A percentile compares a stretch with the other conserved stretches of the same genome.
Conservation (phyloP, 495 filamentous ascomycete species). For the Penicillium atrosanguineum region DNA sequence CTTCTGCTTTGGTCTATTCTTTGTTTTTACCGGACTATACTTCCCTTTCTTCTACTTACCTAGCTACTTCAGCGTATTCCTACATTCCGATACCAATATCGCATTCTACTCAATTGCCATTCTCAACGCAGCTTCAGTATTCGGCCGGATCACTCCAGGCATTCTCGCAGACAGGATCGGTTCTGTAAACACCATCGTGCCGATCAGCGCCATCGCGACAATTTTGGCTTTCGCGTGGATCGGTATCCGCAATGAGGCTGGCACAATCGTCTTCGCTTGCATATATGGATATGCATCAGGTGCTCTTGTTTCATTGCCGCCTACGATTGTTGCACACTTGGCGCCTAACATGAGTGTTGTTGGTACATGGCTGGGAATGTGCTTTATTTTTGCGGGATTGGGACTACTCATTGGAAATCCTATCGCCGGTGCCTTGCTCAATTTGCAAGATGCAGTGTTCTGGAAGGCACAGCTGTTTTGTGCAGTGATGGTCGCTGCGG, state of each 20-base stretch:
- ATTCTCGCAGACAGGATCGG: conserved; percentile 41
- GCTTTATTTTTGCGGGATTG: conserved; percentile 44
- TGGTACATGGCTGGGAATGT: conserved; percentile 62
- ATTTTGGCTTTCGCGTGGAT: conserved; percentile 38
- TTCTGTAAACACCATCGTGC: conserved; percentile 31
- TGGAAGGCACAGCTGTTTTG: background rate
- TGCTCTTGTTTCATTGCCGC: conserved; percentile 33
- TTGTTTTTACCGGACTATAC: conserved; percentile 38
- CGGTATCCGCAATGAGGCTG: conserved; percentile 25
- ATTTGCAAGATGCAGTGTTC: background rate
- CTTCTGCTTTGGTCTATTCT: conserved; percentile 26
- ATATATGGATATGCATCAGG: conserved; percentile 45
- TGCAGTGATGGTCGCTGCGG: background rate
- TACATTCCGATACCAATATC: conserved; percentile 19
- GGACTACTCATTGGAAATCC: conserved; percentile 61
- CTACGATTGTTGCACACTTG: conserved; percentile 26
- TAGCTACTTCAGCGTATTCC: conserved; percentile 19
- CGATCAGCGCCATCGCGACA: conserved; percentile 25
- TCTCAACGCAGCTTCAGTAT: conserved; percentile 43
- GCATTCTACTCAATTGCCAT: conserved; percentile 48
- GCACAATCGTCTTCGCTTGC: conserved; percentile 34
- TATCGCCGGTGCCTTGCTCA: conserved; percentile 53
- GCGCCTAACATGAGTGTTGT: conserved; percentile 46
- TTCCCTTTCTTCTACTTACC: conserved; percentile 45
- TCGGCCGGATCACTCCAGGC: conserved; percentile 44